Evolutionary conservation across 495 filamentous ascomycete genomes (phyloP).

Genomic region (Corynascus novoguineensis): DNA sequence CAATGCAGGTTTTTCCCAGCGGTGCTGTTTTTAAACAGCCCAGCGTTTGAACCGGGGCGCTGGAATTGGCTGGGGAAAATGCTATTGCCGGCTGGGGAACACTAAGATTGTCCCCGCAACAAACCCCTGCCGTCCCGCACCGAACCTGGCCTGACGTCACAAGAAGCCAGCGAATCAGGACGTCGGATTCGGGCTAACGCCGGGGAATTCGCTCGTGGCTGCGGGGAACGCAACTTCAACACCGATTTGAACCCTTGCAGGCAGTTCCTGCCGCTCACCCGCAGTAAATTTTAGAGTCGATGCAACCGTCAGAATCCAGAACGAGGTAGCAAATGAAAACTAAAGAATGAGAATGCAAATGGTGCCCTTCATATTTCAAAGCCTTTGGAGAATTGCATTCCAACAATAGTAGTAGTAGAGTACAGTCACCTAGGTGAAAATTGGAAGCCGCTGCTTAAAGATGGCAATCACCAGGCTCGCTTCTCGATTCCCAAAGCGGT

Average conservation of each 20-base stretch:
- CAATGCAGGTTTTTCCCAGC: too few relatives aligned
- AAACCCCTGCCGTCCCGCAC: not conserved
- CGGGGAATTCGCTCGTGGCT: constrained; percentile 7
- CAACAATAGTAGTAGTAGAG: too few relatives aligned
- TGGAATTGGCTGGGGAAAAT: not conserved
- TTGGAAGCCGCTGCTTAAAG: not conserved
- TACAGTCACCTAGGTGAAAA: too few relatives aligned
- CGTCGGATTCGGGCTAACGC: constrained; percentile 7
- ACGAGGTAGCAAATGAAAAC: too few relatives aligned
- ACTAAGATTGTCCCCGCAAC: not conserved
- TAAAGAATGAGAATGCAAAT: too few relatives aligned
- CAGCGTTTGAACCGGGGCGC: not conserved
- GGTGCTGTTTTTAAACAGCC: too few relatives aligned
- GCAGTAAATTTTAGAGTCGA: not conserved
- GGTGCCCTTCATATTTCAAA: too few relatives aligned
- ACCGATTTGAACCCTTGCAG: not conserved
- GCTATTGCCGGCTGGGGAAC: not conserved
- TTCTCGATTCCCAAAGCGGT: not conserved
- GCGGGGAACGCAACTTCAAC: constrained; percentile 4
- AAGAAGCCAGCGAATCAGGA: constrained; percentile 5
- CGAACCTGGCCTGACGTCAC: constrained; percentile 14
- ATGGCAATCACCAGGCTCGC: not conserved
- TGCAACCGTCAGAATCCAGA: not conserved
- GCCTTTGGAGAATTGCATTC: too few relatives aligned
- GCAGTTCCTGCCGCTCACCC: not conserved